phyloP scores from a whole-genome alignment of 345 rosid species.

The Sisymbrium irio region DNA sequence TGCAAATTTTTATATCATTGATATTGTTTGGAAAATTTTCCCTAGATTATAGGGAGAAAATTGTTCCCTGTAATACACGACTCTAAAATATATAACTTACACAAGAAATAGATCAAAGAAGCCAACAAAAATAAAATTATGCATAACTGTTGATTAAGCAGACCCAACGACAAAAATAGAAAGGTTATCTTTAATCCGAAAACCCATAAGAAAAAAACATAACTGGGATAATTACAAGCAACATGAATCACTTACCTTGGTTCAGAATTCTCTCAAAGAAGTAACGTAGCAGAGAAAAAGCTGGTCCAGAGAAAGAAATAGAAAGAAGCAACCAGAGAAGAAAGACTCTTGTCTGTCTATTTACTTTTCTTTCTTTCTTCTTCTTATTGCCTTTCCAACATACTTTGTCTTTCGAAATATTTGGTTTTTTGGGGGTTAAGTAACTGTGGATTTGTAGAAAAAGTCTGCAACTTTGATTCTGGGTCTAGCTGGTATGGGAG shows the following conservation, averaged over 20 bases:
- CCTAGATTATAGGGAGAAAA: not conserved
- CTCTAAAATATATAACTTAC: not conserved
- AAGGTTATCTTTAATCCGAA: no score
- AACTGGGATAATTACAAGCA: conserved; percentile 6
- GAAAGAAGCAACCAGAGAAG: conserved; percentile 23
- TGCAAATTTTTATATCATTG: not conserved
- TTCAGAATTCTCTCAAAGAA: conserved; percentile 8
- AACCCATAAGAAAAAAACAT: not conserved
- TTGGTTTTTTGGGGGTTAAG: not conserved
- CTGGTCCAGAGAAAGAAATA: conserved; percentile 7
- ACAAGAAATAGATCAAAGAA: not conserved
- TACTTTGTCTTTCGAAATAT: not conserved
- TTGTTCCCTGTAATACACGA: not conserved
- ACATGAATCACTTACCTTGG: conserved; percentile 24
- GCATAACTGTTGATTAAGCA: not conserved
- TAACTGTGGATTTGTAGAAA: conserved; percentile 27
- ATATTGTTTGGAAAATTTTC: not conserved
- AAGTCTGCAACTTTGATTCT: conserved; percentile 28
- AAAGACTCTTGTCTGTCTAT: conserved; percentile 1
- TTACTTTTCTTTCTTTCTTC: not conserved
- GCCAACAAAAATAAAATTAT: not conserved
- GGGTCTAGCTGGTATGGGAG: conserved; percentile 32
- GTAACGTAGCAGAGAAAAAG: conserved; percentile 21
- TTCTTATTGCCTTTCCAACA: conserved; percentile 15
- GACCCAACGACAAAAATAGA: not conserved